Evolutionary conservation across 225 moss, liverwort and hornwort genomes (phyloP).

Genomic region (Lunularia cruciata): DNA sequence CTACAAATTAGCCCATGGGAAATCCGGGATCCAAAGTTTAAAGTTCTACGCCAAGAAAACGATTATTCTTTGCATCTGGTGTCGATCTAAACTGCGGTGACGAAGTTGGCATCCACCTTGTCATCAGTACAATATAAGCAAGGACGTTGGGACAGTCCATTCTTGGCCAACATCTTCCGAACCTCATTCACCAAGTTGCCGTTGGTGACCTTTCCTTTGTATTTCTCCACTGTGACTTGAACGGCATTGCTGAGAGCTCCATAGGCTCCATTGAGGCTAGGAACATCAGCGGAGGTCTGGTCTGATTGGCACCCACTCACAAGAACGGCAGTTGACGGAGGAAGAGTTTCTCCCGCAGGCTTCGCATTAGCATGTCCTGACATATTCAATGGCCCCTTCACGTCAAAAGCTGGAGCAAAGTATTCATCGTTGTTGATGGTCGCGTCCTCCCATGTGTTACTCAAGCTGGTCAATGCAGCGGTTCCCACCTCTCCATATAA

Average conservation of each 20-base stretch:
- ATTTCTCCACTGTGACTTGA: constrained; percentile 46
- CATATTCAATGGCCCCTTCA: constrained; percentile 6
- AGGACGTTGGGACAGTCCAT: constrained; percentile 56
- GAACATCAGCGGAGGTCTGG: constrained; percentile 58
- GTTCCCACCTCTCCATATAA: constrained; percentile 21
- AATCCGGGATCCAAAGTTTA: no score
- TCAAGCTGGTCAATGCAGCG: constrained; percentile 11
- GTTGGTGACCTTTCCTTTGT: constrained; percentile 43
- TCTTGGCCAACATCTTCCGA: constrained; percentile 43
- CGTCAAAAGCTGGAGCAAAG: constrained; percentile 9
- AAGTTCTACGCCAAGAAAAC: no score
- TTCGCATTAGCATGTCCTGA: constrained; percentile 18
- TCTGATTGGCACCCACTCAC: constrained; percentile 54
- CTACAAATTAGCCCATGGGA: no score
- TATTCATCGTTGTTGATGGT: constrained; percentile 25
- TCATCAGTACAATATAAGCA: constrained; percentile 55
- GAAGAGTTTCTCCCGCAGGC: constrained; percentile 17
- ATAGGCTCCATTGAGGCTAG: constrained; percentile 47
- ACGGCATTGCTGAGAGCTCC: constrained; percentile 72
- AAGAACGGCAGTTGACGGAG: constrained; percentile 36
- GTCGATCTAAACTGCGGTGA: no score
- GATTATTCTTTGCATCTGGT: no score
- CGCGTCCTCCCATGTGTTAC: constrained; percentile 28
- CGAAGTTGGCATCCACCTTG: constrained; percentile 45
- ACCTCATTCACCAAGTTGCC: constrained; percentile 48